These are phyloP conservation scores for Metschnikowia lachancei DNA, from an alignment of 805 yeast genomes.

Conservation along the genomic window DNA sequence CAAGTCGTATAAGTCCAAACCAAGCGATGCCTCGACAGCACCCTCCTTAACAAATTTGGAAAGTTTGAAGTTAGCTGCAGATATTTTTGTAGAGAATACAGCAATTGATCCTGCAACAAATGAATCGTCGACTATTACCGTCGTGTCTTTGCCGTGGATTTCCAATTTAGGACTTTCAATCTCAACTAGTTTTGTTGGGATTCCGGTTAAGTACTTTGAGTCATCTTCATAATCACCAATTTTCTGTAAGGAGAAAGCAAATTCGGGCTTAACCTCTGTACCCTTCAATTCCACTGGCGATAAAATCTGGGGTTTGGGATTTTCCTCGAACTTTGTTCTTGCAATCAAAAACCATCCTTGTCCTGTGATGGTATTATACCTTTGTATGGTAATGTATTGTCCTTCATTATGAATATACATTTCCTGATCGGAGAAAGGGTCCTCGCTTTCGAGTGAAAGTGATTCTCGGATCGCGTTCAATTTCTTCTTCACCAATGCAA, in stretches of 20 bases:
- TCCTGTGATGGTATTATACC: constrained; percentile 80
- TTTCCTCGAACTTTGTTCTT: constrained; percentile 64
- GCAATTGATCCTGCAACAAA: constrained; percentile 93
- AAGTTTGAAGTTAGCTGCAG: constrained; percentile 60
- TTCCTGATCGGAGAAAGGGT: constrained; percentile 60
- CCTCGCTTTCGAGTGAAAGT: constrained; percentile 56
- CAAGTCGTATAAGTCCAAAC: constrained; percentile 62
- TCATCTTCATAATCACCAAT: constrained; percentile 48
- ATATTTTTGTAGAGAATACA: constrained; percentile 67
- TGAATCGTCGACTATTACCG: constrained; percentile 52
- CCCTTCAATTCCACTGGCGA: constrained; percentile 61
- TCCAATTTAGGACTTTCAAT: constrained; percentile 51
- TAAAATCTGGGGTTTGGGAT: constrained; percentile 49
- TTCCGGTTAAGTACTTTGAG: constrained; percentile 49
- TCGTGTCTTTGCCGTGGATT: constrained; percentile 46
- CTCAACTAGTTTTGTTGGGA: constrained; percentile 61
- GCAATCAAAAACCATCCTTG: constrained; percentile 87
- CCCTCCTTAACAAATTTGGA: constrained; percentile 71
- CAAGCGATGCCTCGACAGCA: constrained; percentile 67
- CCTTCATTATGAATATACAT: constrained; percentile 94
- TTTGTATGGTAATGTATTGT: constrained; percentile 85
- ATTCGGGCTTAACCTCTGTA: constrained; percentile 53
- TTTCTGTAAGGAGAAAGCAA: constrained; percentile 55
- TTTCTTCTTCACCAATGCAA: constrained; percentile 65
- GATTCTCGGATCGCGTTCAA: constrained; percentile 56